A percentile compares a stretch with the other conserved stretches of the same genome.
Evolutionary conservation across 371 early-diverging fungal species (phyloP).

Genomic region (Circinella umbellata): DNA sequence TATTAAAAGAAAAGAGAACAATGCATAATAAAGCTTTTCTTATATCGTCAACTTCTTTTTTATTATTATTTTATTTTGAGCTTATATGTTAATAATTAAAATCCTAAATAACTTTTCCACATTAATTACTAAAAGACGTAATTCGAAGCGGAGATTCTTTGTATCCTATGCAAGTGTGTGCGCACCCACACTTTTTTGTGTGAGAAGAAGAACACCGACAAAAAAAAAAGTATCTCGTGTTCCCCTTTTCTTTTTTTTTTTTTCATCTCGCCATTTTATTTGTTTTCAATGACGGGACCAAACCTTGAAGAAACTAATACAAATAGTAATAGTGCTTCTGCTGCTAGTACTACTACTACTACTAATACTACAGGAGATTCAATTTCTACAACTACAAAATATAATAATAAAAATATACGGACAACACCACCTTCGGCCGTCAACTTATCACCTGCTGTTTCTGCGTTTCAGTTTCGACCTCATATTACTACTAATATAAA

Average conservation of each 20-base stretch:
- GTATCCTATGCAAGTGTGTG: too few relatives aligned
- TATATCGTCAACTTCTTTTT: too few relatives aligned
- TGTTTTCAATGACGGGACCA: background rate
- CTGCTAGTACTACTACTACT: background rate
- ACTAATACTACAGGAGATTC: background rate
- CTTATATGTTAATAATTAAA: too few relatives aligned
- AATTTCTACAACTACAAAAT: background rate
- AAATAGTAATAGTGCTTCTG: background rate
- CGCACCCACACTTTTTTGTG: too few relatives aligned
- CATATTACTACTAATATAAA: too few relatives aligned
- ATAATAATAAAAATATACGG: background rate
- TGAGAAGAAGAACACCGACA: too few relatives aligned
- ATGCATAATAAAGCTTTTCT: too few relatives aligned
- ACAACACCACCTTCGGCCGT: background rate
- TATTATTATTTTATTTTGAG: too few relatives aligned
- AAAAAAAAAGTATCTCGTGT: background rate
- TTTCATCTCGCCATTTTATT: conserved; percentile 5
- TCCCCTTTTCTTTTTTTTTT: conserved; percentile 8
- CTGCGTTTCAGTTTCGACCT: conserved; percentile 40
- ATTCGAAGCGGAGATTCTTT: too few relatives aligned
- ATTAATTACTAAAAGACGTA: too few relatives aligned
- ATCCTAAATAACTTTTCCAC: too few relatives aligned
- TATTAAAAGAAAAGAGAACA: too few relatives aligned
- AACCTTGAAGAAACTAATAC: background rate
- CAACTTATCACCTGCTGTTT: conserved; percentile 38